These are phyloP conservation scores for Inga laurina DNA, from an alignment of 306 rosid genomes.

Conservation along the genomic window DNA sequence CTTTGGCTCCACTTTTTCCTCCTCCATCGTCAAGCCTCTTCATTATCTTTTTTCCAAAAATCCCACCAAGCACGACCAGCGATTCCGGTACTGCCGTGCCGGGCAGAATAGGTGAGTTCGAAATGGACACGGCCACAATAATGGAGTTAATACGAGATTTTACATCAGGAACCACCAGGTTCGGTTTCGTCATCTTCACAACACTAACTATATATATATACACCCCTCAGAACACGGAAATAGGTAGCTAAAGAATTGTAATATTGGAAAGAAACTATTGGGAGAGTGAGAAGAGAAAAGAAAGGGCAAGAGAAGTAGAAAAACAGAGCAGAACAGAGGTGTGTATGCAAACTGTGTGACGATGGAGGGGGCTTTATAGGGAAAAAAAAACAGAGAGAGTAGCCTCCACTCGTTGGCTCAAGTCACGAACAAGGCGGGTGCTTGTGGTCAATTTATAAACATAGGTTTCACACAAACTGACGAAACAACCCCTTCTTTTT, in stretches of 20 bases:
- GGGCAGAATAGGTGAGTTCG: slow-evolving; percentile 41
- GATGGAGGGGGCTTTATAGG: slow-evolving; percentile 40
- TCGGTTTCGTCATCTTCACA: slow-evolving; percentile 68
- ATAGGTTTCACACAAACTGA: slow-evolving; percentile 49
- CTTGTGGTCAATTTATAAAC: slow-evolving; percentile 54
- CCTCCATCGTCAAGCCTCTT: slow-evolving; percentile 48
- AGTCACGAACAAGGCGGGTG: slow-evolving; percentile 35
- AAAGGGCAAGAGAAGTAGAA: background rate
- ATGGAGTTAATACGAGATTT: slow-evolving; percentile 47
- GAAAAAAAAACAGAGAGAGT: background rate
- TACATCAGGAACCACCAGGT: slow-evolving; percentile 43
- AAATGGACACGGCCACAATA: slow-evolving; percentile 43
- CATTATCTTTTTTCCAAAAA: slow-evolving; percentile 43
- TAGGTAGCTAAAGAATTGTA: background rate
- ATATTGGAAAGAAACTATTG: background rate
- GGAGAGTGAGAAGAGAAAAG: background rate
- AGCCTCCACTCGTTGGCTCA: slow-evolving; percentile 40
- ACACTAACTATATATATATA: background rate
- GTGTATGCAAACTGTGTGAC: background rate
- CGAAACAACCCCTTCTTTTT: slow-evolving; percentile 44
- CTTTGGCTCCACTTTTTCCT: slow-evolving; percentile 36
- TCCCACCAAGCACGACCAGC: slow-evolving; percentile 42
- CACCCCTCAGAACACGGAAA: background rate
- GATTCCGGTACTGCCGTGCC: slow-evolving; percentile 32
- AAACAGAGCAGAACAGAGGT: slow-evolving; percentile 44